These are phyloP conservation scores for Rhododendron ovatum DNA, from an alignment of 148 eudicot genomes.

Conservation along the genomic window DNA sequence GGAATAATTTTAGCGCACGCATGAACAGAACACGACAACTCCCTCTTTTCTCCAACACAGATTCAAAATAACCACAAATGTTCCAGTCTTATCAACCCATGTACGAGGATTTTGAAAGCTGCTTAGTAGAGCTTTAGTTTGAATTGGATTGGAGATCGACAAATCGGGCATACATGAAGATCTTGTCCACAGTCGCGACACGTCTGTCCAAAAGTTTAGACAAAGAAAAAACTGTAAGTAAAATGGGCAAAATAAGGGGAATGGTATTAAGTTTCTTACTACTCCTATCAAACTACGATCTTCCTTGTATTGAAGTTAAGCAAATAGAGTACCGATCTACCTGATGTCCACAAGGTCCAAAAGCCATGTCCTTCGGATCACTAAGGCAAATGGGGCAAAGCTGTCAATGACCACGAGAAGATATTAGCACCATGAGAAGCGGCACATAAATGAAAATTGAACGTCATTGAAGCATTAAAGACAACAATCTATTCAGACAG, in stretches of 20 bases:
- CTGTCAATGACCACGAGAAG: conserved; percentile 25
- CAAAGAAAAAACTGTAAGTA: neutral
- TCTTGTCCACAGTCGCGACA: conserved; percentile 79
- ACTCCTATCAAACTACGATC: too few relatives aligned
- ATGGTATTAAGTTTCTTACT: neutral
- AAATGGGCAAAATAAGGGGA: neutral
- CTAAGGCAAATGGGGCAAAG: conserved; percentile 78
- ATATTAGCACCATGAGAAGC: conserved; percentile 4
- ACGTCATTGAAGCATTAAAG: neutral
- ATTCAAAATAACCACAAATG: neutral
- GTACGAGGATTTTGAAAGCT: neutral
- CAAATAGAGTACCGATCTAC: conserved; percentile 27
- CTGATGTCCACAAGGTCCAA: conserved; percentile 93
- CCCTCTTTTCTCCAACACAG: neutral
- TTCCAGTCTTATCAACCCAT: neutral
- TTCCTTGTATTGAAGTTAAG: neutral
- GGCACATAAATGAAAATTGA: neutral
- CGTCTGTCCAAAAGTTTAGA: conserved; percentile 35
- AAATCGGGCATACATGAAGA: conserved; percentile 66
- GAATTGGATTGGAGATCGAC: conserved; percentile 56
- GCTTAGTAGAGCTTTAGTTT: conserved; percentile 72
- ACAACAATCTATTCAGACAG: neutral
- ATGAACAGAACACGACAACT: neutral
- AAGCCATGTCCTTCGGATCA: conserved; percentile 88
- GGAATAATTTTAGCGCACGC: neutral